Percentiles rank a stretch among this genome's conserved stretches.
Evolutionary conservation across 1,284 basidiomycete genomes (phyloP).

Genomic region (Trichosporon asahii): DNA sequence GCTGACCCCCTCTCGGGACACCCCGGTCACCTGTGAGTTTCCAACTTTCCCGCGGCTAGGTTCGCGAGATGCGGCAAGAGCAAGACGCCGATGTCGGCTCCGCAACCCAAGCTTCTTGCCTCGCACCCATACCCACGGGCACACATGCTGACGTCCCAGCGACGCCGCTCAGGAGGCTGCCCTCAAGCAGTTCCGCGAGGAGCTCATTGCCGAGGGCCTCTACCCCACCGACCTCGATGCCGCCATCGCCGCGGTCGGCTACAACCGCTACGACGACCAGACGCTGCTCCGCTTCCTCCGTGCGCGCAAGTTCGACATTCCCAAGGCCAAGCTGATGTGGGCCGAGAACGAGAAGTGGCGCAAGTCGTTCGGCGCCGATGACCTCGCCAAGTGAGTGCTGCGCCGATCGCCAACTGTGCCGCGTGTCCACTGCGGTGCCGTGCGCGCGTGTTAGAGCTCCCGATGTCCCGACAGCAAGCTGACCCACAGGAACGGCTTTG

Average conservation of each 20-base stretch:
- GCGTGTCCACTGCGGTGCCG: neutral
- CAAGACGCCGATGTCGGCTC: neutral
- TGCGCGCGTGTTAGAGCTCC: neutral
- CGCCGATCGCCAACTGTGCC: neutral
- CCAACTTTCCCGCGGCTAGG: neutral
- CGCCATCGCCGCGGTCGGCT: slow-evolving; percentile 43
- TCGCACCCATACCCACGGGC: neutral
- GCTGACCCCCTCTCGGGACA: slow-evolving; percentile 66
- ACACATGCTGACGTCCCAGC: slow-evolving; percentile 10
- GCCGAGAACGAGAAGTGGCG: slow-evolving; percentile 83
- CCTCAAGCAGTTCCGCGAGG: slow-evolving; percentile 68
- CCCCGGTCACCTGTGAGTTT: slow-evolving; percentile 67
- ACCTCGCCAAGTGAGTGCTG: slow-evolving; percentile 68
- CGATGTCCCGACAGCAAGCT: neutral
- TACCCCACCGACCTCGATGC: slow-evolving; percentile 44
- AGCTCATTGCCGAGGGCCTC: slow-evolving; percentile 55
- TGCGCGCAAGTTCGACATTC: slow-evolving; percentile 86
- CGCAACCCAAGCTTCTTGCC: neutral
- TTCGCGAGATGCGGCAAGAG: neutral
- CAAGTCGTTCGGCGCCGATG: slow-evolving; percentile 81
- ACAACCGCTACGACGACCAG: slow-evolving; percentile 74
- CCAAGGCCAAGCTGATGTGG: slow-evolving; percentile 80
- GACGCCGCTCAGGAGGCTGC: slow-evolving; percentile 63
- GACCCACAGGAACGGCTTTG: slow-evolving; percentile 65
- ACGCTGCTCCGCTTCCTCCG: slow-evolving; percentile 82